A percentile compares a stretch with the other conserved stretches of the same genome.
Evolutionary conservation across 768 basidiomycete genomes (phyloP).

Genomic region (Nevesoporus exiguus): DNA sequence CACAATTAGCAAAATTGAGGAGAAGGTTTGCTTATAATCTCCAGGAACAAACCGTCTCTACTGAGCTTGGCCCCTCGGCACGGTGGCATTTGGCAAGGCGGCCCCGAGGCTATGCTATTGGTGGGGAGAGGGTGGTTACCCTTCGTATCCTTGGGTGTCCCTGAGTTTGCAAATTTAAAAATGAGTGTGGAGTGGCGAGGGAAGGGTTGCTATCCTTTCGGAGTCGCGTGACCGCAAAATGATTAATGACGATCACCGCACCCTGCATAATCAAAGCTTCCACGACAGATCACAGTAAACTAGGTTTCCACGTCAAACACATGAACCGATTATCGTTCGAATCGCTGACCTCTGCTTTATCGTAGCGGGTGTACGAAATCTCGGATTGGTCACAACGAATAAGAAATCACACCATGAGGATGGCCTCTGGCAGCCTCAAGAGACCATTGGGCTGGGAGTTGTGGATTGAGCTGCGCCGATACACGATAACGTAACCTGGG

Average conservation of each 20-base stretch:
- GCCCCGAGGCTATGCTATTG: neutral
- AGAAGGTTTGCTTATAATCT: neutral
- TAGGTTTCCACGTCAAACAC: neutral
- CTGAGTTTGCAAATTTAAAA: neutral
- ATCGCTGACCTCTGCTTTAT: neutral
- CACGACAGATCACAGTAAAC: neutral
- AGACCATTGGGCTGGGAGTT: neutral
- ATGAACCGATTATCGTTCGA: neutral
- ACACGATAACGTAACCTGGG: neutral
- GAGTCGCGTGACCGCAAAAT: constrained; percentile 3
- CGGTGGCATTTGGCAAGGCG: neutral
- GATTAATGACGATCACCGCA: neutral
- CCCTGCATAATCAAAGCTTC: neutral
- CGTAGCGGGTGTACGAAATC: neutral
- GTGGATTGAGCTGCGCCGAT: neutral
- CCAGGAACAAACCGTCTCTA: neutral
- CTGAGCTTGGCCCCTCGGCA: neutral
- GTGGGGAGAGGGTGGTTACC: neutral
- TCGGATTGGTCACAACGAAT: neutral
- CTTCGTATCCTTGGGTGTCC: neutral
- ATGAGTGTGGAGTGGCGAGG: neutral
- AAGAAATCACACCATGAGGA: neutral
- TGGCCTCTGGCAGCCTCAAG: neutral
- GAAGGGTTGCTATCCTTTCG: neutral
- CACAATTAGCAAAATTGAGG: neutral